Conservation (phyloP, 164 flowering plant genomes). For the Chimonanthus praecox region DNA sequence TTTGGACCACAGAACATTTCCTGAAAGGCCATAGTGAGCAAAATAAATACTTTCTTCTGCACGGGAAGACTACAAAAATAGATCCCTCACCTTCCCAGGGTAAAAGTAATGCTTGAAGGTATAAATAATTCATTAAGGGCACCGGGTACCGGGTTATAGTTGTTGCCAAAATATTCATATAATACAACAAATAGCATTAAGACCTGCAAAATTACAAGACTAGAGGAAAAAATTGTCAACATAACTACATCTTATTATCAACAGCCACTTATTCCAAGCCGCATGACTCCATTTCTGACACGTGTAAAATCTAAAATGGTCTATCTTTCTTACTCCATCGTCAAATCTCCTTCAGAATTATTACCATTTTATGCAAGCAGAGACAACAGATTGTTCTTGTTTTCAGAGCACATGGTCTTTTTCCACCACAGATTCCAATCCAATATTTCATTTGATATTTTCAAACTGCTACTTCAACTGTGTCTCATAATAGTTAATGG, state of each 20-base stretch:
- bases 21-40: too few species aligned
- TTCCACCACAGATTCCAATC: not conserved
- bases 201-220: slow-evolving; percentile 42
- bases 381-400: not conserved
- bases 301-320: not conserved
- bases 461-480: not conserved
- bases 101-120: slow-evolving; percentile 7
- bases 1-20: too few species aligned
- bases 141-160: slow-evolving; percentile 21
- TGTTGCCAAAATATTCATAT: slow-evolving; percentile 17
- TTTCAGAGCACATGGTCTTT: not conserved
- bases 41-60: too few species aligned
- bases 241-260: not conserved
- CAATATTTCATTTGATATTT: not conserved
- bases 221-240: slow-evolving; percentile 4
- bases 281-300: not conserved
- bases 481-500: too few species aligned
- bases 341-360: not conserved
- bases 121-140: slow-evolving; percentile 14
- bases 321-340: not conserved
- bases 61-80: slow-evolving; percentile 8
- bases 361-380: not conserved
- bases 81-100: slow-evolving; percentile 32
- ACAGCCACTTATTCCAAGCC: too few species aligned
- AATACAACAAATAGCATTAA: slow-evolving; percentile 16